phyloP scores from a whole-genome alignment of 108 stramenopile species.

The Nitzschia sp. region DNA sequence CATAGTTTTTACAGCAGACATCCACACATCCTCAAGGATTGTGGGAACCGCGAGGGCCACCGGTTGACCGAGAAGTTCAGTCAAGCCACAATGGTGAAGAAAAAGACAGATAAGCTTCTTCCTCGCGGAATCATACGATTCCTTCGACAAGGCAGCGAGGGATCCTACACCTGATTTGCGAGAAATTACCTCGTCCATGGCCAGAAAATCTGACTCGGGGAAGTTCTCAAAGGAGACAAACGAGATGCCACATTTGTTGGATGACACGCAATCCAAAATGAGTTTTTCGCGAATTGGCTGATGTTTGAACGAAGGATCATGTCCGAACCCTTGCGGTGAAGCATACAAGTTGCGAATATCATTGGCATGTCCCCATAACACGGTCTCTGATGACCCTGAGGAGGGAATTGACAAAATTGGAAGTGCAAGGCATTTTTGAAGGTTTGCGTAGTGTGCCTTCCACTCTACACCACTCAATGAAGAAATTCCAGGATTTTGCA shows the following conservation, averaged over 20 bases:
- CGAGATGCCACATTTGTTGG: background rate
- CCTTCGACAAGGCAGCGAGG: constrained; percentile 51
- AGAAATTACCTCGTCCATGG: constrained; percentile 14
- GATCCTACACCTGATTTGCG: constrained; percentile 46
- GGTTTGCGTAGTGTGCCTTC: constrained; percentile 1
- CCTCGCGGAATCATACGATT: constrained; percentile 43
- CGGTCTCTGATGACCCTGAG: background rate
- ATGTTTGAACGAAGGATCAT: background rate
- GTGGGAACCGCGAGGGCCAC: constrained; percentile 17
- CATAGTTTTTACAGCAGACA: constrained; percentile 52
- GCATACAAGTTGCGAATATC: constrained; percentile 11
- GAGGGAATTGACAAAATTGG: constrained; percentile 2
- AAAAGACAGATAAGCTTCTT: constrained; percentile 45
- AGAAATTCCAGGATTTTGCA: background rate
- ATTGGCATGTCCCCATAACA: background rate
- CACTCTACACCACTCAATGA: background rate
- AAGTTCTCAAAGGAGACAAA: constrained; percentile 1
- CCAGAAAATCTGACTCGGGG: background rate
- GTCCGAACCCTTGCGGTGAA: background rate
- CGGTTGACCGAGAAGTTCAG: background rate
- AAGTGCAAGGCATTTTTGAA: constrained; percentile 6
- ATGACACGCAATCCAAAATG: background rate
- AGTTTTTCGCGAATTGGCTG: background rate
- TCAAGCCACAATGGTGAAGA: constrained; percentile 46
- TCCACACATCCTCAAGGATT: constrained; percentile 37